Evolutionary conservation across 306 rosid species (phyloP), one percentile per base, ranked within the genome.

Genomic region (Gynostemma pentaphyllum): DNA sequence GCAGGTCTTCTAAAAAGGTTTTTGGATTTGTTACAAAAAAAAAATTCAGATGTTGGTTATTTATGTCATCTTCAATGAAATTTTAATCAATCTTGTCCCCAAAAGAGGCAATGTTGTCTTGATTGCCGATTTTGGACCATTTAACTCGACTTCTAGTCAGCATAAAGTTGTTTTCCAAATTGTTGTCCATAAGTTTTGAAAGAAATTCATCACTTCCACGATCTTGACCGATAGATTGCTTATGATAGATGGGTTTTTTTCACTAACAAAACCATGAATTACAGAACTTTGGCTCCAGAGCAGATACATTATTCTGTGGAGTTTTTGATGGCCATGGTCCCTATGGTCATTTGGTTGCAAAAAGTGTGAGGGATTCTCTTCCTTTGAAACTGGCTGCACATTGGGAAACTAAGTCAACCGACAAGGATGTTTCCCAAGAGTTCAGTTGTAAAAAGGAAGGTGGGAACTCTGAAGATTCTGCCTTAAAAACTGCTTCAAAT

Each of bases 271-370:
- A 59, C 37, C 48, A 34, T 74, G 26, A 5, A 26, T 77, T 69
- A 70, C 89, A 91, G 98, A 88, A 88, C 76, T 88, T 91, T 60
- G 82, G 92, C 56, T 85, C 95, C 19, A 79, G 92, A 64, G 75
- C 76, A 30, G 95, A 82, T 70, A 75, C 97, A 24, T 41, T 72
- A 57, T 90, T 90, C 75, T 90, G 97, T 68, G 97, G 97, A 53
- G 97, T 90, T 79, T 90, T 90, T 47, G 97, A 90, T 73, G 97
- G 97, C 29, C 97, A 90, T 10, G 97, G 97, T 55, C 97, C 97
- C 1, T 85, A 19, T 67, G 97, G 97, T 55, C 97, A 90, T 74
- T 76, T 90, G 96, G 98, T 88, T 46, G 95, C 98, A 1, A 91
- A 83, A 75, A 87, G 79, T 75, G 98, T 91, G 86, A 85, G 98